phyloP scores from a whole-genome alignment of 1,284 basidiomycete species.

The Testicularia cyperi region DNA sequence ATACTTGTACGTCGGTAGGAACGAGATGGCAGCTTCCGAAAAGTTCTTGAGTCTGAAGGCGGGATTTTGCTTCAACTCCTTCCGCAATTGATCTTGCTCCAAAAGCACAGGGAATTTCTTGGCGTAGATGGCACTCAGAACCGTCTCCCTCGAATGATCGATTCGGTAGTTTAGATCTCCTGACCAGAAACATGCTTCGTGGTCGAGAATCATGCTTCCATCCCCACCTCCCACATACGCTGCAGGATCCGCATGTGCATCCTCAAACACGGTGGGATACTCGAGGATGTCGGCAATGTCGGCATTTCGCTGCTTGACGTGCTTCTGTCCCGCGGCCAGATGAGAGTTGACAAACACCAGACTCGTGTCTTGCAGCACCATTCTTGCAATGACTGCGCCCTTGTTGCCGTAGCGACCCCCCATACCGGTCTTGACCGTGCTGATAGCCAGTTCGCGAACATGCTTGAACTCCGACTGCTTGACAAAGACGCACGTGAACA shows the following conservation, averaged over 20 bases:
- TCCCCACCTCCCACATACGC: conserved; percentile 87
- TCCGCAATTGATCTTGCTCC: conserved; percentile 81
- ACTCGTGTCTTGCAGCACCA: conserved; percentile 75
- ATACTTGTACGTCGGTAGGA: conserved; percentile 87
- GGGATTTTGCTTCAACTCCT: conserved; percentile 82
- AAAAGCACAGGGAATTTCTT: conserved; percentile 71
- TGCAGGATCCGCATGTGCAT: conserved; percentile 49
- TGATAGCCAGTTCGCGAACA: conserved; percentile 73
- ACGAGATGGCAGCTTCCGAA: conserved; percentile 67
- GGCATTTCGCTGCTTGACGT: conserved; percentile 77
- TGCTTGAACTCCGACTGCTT: conserved; percentile 64
- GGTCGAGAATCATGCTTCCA: conserved; percentile 89
- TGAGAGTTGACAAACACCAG: conserved; percentile 95
- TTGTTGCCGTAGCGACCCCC: conserved; percentile 93
- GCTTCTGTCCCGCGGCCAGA: conserved; percentile 86
- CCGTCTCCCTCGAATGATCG: conserved; percentile 80
- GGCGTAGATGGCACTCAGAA: conserved; percentile 70
- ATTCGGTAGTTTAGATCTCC: conserved; percentile 73
- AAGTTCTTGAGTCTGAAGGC: conserved; percentile 82
- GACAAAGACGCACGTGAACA: conserved; percentile 85
- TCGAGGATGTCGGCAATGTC: conserved; percentile 70
- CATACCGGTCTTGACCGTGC: conserved; percentile 85
- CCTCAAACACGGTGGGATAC: conserved; percentile 28
- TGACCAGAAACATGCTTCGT: conserved; percentile 87
- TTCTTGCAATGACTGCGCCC: conserved; percentile 87